These are phyloP conservation scores for Quercus berberidifolia DNA, from an alignment of 306 rosid genomes.

Conservation along the genomic window DNA sequence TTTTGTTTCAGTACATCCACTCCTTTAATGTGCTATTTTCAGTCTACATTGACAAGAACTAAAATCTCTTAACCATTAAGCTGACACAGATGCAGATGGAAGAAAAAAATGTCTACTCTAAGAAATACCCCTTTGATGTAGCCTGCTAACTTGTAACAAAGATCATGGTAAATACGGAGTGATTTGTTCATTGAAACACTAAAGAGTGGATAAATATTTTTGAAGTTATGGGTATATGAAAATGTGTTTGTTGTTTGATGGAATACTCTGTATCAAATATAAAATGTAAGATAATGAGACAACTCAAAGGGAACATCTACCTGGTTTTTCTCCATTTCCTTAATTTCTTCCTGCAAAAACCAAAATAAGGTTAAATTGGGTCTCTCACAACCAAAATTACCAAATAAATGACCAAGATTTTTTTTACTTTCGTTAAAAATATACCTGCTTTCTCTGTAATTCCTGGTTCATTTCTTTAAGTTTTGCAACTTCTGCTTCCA, in stretches of 20 bases:
- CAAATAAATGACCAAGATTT: neutral
- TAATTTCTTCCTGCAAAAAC: constrained; percentile 55
- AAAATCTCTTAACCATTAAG: neutral
- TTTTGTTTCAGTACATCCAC: neutral
- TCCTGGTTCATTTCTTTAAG: constrained; percentile 75
- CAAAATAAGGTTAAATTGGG: constrained; percentile 20
- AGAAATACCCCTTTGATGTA: neutral
- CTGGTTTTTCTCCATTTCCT: constrained; percentile 70
- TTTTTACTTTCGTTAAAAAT: neutral
- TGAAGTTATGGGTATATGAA: neutral
- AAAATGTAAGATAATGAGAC: neutral
- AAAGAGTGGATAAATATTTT: neutral
- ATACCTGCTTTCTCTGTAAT: constrained; percentile 72
- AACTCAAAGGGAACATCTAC: constrained; percentile 25
- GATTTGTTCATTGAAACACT: neutral
- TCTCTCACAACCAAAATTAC: neutral
- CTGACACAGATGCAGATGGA: neutral
- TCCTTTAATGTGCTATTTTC: neutral
- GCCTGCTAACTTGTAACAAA: neutral
- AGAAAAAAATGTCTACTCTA: neutral
- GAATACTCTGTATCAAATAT: neutral
- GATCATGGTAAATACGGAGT: neutral
- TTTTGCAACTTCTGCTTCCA: constrained; percentile 81
- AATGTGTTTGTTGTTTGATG: neutral
- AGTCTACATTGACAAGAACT: neutral